Evolutionary conservation across 306 rosid genomes (phyloP), one percentile per base, ranked within the genome.

Genomic region (Cucumis cinereus): DNA sequence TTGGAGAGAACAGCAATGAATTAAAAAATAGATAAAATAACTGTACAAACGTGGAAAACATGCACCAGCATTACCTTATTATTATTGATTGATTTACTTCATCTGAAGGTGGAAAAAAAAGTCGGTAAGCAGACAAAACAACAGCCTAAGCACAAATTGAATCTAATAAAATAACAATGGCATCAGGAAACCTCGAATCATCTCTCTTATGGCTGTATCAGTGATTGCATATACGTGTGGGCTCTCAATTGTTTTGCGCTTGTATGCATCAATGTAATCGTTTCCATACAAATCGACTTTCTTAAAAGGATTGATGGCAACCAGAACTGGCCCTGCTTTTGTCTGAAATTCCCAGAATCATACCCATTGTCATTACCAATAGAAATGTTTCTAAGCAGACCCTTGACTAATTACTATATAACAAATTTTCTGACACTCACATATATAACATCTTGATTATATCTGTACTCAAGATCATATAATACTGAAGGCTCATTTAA

Each of bases 161-260:
- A 56, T 16, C 22, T 30, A 23, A 75, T 9, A 69, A 61, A 75
- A 56, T 20, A 33, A 73, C 20, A 78, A 75, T 35, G 40, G 24
- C 23, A 49, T 71, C 23, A 23, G 80, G 59, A 56, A 71, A 94
- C 99, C 99, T 79, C 97, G 84, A 78, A 80, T 89, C 99, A 94
- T 94, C 86, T 94, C 96, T 70, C 84, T 86, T 74, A 92, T 94
- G 84, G 99, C 99, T 59, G 92, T 87, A 78, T 94, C 98, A 6
- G 99, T 85, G 84, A 94, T 92, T 81, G 98, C 99, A 86, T 94
- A 94, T 50, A 94, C 99, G 77, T 94, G 99, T 23, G 99, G 99
- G 70, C 87, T 89, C 64, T 92, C 93, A 38, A 81, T 73, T 73
- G 92, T 54, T 78, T 89, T 94, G 47, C 84, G 69, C 85, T 87